Base-by-base conservation (phyloP, 2,329 filamentous ascomycete genomes). In the Leptographium galeiforme region DNA sequence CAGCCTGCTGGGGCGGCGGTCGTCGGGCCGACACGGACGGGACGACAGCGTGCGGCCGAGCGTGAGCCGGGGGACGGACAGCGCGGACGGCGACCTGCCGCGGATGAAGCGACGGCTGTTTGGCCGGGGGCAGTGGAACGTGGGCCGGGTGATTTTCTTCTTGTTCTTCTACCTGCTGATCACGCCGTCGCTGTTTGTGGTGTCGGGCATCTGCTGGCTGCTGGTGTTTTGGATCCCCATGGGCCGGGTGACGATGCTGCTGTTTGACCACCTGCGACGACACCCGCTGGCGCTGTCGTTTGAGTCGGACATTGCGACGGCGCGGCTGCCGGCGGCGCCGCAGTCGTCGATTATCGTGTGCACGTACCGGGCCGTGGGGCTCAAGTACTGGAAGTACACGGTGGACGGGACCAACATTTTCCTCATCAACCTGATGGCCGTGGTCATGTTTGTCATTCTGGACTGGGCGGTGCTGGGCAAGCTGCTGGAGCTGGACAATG, bases 371-470 rank as follows among this genome's bases (percentile, higher is more conserved):
- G 93, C 93, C 45, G 91, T 94, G 13, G 93, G 93, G 13, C 76
- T 82, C 60, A 91, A 91, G 67, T 98, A 98, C 73, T 98, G 94
- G 91, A 98, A 98, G 70, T 98, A 98, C 70, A 98, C 93, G 5
- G 77, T 98, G 55, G 93, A 98, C 64, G 94, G 93, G 53, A 98
- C 93, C 57, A 98, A 98, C 70, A 95, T 98, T 64, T 97, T 98
- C 71, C 81, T 98, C 60, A 96, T 98, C 74, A 98, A 98, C 66
- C 78, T 98, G 54, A 88, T 97, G 71, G 85, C 82, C 13, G 80
- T 98, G 18, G 93, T 98, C n/a, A 72, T 87, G 30, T 96, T 98
- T 64, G 87, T 91, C 63, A 94, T 98, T 57, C 81, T 95, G 59
- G 93, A 98, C 72, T 97, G 91, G 76, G 82, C 82, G 56, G 75